Conservation (phyloP, 306 rosid genomes). For the Senna tora region DNA sequence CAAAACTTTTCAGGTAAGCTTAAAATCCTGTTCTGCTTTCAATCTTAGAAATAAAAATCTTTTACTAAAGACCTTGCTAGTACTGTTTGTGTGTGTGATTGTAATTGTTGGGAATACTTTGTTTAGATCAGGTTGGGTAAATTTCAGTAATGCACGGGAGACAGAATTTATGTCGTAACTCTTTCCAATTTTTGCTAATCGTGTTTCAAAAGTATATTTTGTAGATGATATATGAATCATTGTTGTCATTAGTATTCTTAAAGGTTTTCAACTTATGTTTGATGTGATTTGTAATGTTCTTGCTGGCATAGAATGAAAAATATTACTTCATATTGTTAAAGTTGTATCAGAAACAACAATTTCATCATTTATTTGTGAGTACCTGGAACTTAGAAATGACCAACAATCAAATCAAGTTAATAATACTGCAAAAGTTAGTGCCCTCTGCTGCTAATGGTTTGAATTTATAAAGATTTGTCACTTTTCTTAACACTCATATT, state of each 20-base stretch:
- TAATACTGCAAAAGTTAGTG: not conserved
- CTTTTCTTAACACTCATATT: constrained; percentile 14
- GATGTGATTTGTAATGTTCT: constrained; percentile 14
- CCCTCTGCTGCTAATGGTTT: not conserved
- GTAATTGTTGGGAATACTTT: constrained; percentile 14
- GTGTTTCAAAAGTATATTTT: not conserved
- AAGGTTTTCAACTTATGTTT: not conserved
- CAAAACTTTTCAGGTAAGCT: constrained; percentile 76
- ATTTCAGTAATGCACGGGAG: not conserved
- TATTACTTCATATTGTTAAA: not conserved
- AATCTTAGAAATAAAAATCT: not conserved
- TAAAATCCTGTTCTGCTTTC: constrained; percentile 24
- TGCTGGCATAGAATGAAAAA: not conserved
- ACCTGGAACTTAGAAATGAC: constrained; percentile 1
- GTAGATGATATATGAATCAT: not conserved
- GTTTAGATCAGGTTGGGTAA: constrained; percentile 6
- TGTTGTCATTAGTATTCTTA: not conserved
- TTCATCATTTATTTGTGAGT: not conserved
- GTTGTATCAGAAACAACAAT: not conserved
- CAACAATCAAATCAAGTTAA: not conserved
- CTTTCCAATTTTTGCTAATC: not conserved
- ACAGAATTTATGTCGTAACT: not conserved
- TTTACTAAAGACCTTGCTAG: not conserved
- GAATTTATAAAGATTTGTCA: too few species aligned
- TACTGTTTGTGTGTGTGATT: constrained; percentile 5